Conservation (phyloP, 2,329 filamentous ascomycete species). For the Calonectria pauciramosa region DNA sequence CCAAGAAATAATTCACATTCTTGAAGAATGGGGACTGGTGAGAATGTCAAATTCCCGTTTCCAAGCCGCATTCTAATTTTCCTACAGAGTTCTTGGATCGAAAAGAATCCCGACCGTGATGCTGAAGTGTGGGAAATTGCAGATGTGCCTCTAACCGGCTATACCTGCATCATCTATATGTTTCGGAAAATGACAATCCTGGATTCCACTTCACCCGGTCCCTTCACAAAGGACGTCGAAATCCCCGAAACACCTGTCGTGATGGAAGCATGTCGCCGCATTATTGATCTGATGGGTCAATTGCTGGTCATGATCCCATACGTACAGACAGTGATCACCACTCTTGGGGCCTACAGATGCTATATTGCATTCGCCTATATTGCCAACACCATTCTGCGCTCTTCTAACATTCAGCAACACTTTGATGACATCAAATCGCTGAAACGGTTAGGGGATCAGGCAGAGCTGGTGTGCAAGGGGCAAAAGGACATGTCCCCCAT, state of each 20-base stretch:
- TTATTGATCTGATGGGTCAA: conserved; percentile 37
- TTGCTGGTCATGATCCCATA: conserved; percentile 40
- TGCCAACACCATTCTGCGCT: conserved; percentile 40
- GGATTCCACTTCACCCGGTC: conserved; percentile 43
- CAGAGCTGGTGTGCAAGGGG: conserved; percentile 33
- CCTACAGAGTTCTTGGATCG: conserved; percentile 43
- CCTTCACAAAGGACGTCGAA: conserved; percentile 44
- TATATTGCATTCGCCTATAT: conserved; percentile 47
- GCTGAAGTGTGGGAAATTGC: conserved; percentile 45
- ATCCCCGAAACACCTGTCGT: conserved; percentile 48
- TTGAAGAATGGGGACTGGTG: conserved; percentile 48
- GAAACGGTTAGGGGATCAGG: conserved; percentile 31
- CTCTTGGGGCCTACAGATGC: conserved; percentile 46
- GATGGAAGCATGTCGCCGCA: conserved; percentile 41
- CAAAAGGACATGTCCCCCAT: conserved; percentile 46
- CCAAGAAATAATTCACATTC: conserved; percentile 44
- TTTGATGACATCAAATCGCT: conserved; percentile 40
- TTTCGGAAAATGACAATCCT: conserved; percentile 49
- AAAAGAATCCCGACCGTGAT: conserved; percentile 32
- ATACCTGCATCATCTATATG: conserved; percentile 51
- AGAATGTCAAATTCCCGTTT: background rate
- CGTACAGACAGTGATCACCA: conserved; percentile 40
- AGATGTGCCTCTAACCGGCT: conserved; percentile 48
- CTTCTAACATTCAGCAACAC: conserved; percentile 29
- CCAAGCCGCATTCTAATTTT: background rate